phyloP scores from a whole-genome alignment of 345 rosid species.

The Populus alba region DNA sequence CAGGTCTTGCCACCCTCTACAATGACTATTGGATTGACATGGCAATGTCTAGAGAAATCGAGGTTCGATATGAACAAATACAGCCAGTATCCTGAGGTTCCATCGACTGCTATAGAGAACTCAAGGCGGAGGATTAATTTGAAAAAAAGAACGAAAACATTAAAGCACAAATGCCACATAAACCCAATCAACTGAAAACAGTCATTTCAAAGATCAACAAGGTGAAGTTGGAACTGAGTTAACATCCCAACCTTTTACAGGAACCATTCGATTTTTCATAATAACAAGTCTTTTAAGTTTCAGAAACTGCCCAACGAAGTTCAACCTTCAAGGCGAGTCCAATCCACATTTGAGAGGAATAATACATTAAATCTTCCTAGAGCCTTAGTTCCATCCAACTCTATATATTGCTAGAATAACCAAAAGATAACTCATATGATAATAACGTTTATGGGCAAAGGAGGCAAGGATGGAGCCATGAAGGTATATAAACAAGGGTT shows the following conservation, averaged over 20 bases:
- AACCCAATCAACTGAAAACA: not conserved
- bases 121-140: not conserved
- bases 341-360: not conserved
- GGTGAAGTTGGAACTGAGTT: not conserved
- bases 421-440: conserved; percentile 15
- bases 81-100: not conserved
- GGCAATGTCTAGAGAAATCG: not conserved
- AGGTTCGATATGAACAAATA: not conserved
- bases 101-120: not conserved
- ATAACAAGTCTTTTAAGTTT: not conserved
- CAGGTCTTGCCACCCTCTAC: not conserved
- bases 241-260: not conserved
- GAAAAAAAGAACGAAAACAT: not conserved
- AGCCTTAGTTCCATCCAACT: conserved; percentile 37
- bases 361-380: not conserved
- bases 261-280: not conserved
- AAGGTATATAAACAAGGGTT: conserved; percentile 12
- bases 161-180: not conserved
- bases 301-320: not conserved
- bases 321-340: not conserved
- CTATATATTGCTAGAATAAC: conserved; percentile 21
- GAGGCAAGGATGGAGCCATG: conserved; percentile 10
- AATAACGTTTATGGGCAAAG: conserved; percentile 28
- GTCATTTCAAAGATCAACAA: not conserved
- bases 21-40: not conserved